Base-by-base conservation (phyloP, 371 early-diverging fungal genomes). In the Amoeboaphelidium occidentale region DNA sequence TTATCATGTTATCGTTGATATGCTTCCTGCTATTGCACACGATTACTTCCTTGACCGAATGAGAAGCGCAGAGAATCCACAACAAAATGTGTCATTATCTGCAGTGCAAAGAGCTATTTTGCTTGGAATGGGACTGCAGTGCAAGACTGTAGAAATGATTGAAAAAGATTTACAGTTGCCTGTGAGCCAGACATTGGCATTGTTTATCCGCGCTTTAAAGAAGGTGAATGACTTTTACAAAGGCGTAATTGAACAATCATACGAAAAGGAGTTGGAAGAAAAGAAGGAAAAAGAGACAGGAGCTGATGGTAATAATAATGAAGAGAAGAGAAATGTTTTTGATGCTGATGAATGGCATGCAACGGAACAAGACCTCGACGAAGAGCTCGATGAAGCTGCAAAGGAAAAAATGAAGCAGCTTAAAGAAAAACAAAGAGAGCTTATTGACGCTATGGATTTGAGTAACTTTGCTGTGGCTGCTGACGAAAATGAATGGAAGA, bases 1-100 rank as follows among this genome's bases (percentile, higher is more conserved):
- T 61, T 90, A 90, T 65, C 94, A 96, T 63, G 89, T 93, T 4
- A 80, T 96, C 46, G 47, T 91, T 48, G 97, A 96, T 57, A 57
- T 96, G 61, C 57, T 92, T 42, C 94, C 93, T 23, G 64, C 68
- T 2, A 65, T 96, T 26, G 75, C 91, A 3, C 62, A 65, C 25
- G 63, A 77, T 32, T 83, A 82, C 64, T 91, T 89, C 60, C 68
- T 67, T 47, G 28, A 1, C 51, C 4, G 25, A 41, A 17, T 21
- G 22, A 54, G 39, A 23, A 43, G 27, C 39, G 43, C 46, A 10
- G 32, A 27, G 24, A 44, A 27, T 21, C 10, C 43, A 10, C 17
- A 50, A 26, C 48, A 54, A 23, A 46, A 54, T 23, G 64, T 84
- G 41, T 69, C 73, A 27, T 62, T 96, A 20, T 81, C 84, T 2